These are phyloP conservation scores for Murraya koenigii DNA, from an alignment of 345 rosid genomes.

Conservation along the genomic window DNA sequence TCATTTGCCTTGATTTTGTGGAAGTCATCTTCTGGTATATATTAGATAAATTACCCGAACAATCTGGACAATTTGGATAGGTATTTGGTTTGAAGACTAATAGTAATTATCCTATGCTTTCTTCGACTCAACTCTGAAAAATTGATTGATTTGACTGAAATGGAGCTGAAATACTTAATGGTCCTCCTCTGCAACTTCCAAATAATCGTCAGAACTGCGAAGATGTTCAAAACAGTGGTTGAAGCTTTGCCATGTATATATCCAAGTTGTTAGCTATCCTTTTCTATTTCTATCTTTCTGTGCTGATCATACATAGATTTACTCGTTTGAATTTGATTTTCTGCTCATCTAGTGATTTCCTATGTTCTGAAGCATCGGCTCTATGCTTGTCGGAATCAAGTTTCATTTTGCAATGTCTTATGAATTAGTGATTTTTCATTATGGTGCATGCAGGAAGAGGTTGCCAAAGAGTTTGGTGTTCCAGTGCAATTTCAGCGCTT, in stretches of 20 bases:
- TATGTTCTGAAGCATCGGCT: background rate
- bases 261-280: background rate
- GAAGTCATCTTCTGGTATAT: background rate
- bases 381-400: background rate
- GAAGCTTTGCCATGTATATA: background rate
- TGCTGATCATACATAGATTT: background rate
- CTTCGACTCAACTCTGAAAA: background rate
- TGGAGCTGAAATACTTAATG: background rate
- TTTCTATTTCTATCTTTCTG: background rate
- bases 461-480: constrained; percentile 86
- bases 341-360: background rate
- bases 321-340: background rate
- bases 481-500: constrained; percentile 85
- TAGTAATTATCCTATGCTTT: background rate
- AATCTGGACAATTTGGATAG: background rate
- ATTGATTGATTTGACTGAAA: background rate
- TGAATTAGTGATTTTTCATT: background rate
- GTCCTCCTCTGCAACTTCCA: background rate
- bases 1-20: background rate
- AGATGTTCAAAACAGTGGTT: background rate
- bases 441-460: constrained; percentile 63
- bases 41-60: background rate
- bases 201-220: background rate
- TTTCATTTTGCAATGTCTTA: background rate
- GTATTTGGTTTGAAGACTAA: background rate